Percentiles rank a stretch among this genome's conserved stretches.
Conservation (phyloP, 1,139 yeast species). For the Debaryomycetaceae sp. region DNA sequence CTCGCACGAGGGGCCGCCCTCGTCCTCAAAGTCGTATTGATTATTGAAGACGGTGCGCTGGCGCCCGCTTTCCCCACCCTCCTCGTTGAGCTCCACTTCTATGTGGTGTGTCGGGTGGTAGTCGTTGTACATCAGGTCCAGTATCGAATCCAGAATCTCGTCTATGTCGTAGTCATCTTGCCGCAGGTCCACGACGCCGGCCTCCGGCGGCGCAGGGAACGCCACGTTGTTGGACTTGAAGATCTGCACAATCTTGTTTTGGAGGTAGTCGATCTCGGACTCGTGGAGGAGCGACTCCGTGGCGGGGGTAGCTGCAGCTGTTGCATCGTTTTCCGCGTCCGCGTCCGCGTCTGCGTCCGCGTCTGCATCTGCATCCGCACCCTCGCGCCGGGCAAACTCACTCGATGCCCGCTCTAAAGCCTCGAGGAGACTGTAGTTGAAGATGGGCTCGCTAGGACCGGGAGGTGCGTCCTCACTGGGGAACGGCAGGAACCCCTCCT, state of each 20-base stretch:
- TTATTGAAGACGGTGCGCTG: conserved; percentile 14
- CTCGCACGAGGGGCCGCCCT: conserved; percentile 37
- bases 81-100: conserved; percentile 37
- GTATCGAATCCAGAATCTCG: conserved; percentile 25
- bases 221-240: conserved; percentile 6
- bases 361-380: background rate
- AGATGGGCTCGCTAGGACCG: conserved; percentile 18
- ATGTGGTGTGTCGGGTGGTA: conserved; percentile 36
- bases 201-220: conserved; percentile 27
- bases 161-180: conserved; percentile 39
- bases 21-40: conserved; percentile 13
- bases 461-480: conserved; percentile 19
- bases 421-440: conserved; percentile 28
- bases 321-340: too few relatives aligned
- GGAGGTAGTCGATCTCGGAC: conserved; percentile 29
- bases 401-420: conserved; percentile 27
- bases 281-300: conserved; percentile 22
- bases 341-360: conserved; percentile 1
- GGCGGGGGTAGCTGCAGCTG: background rate
- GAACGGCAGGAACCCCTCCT: conserved; percentile 28
- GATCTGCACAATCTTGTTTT: conserved; percentile 23
- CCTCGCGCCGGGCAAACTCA: conserved; percentile 12
- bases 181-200: conserved; percentile 29
- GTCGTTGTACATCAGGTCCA: conserved; percentile 18
- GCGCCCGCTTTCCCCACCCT: conserved; percentile 18